These are phyloP conservation scores for Colletotrichum eremochloae DNA, from an alignment of 2,329 filamentous ascomycete genomes.

Conservation along the genomic window DNA sequence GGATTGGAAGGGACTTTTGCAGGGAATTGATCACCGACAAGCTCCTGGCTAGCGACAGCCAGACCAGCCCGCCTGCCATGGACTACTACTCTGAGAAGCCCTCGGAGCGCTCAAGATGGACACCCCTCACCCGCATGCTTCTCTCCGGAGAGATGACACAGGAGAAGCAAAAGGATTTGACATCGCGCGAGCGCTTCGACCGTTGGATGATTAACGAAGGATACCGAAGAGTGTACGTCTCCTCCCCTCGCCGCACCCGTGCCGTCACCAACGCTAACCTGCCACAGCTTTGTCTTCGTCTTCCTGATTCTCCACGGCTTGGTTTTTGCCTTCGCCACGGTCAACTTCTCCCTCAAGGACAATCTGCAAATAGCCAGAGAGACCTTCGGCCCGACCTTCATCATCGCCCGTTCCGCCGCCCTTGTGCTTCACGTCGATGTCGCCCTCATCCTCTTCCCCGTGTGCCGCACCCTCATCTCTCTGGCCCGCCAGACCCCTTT, in stretches of 20 bases:
- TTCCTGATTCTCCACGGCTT: constrained; percentile 81
- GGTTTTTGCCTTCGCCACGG: constrained; percentile 84
- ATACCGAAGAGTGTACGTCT: constrained; percentile 78
- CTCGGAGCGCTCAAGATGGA: constrained; percentile 84
- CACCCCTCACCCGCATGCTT: constrained; percentile 84
- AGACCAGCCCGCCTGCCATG: constrained; percentile 47
- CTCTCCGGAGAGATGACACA: constrained; percentile 86
- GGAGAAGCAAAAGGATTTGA: constrained; percentile 77
- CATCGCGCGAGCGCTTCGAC: constrained; percentile 79
- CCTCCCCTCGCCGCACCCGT: neutral
- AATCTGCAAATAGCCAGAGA: constrained; percentile 75
- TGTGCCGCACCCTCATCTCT: constrained; percentile 87
- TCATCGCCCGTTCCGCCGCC: constrained; percentile 81
- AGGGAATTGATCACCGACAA: constrained; percentile 18
- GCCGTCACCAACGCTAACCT: constrained; percentile 33
- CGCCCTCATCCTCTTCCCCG: constrained; percentile 82
- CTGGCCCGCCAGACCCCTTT: constrained; percentile 83
- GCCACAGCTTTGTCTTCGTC: constrained; percentile 78
- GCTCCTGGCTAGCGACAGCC: constrained; percentile 33
- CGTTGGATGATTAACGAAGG: constrained; percentile 93
- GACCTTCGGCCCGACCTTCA: constrained; percentile 81
- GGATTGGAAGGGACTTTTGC: constrained; percentile 31
- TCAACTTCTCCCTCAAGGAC: constrained; percentile 85
- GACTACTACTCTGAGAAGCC: constrained; percentile 59
- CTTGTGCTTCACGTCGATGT: constrained; percentile 86